Evolutionary conservation across 176 grass and related monocot species (phyloP), one percentile per base, ranked within the genome.

Genomic region (Carex littledalei): DNA sequence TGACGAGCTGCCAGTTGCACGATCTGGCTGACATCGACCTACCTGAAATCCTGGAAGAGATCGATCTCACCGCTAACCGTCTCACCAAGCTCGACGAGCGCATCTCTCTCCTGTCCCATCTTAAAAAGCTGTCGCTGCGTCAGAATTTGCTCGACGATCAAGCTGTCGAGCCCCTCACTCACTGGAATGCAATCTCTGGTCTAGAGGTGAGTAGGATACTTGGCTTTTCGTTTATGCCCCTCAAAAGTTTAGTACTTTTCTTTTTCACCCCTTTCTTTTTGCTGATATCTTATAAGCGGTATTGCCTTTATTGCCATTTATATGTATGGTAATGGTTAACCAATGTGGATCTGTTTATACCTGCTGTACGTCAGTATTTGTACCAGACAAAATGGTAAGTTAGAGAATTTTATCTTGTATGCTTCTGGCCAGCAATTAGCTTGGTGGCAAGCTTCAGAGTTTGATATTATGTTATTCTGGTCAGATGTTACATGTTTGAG

Each of bases 31-130:
- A 99, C 58, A 79, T 95, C 83, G 96, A 99, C 76, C 90, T 99
- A 31, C 90, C 93, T 12, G 85, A 89, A 53, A 87, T 60, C 87
- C 85, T 99, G 69, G 91, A 95, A 83, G 96, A 95, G 85, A 82
- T 99, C 17, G 96, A 99, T 85, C 93, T 99, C 75, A 95, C 96
- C 31, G 89, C 93, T 29, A 99, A 99, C 70, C 91, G 96, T 35
- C 90, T 99, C 9, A 24, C 89, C 84, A 67, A 88, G 45, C 60
- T 95, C 3, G 96, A 99, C 17, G 83, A 88, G 0, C 89, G 96
- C 24, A 92, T 99, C 78, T 87, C 86, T 39, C 88, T 2, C 13
- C 84, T 99, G 65, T 45, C 86, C 10, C 85, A 60, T 20, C 93
- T 99, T 43, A 90, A 81, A 41, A 99, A 99, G 85, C 84, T 99